A percentile compares a stretch with the other conserved stretches of the same genome.
Conservation (phyloP, 2,329 filamentous ascomycete genomes). For the Macroventuria anomochaeta region DNA sequence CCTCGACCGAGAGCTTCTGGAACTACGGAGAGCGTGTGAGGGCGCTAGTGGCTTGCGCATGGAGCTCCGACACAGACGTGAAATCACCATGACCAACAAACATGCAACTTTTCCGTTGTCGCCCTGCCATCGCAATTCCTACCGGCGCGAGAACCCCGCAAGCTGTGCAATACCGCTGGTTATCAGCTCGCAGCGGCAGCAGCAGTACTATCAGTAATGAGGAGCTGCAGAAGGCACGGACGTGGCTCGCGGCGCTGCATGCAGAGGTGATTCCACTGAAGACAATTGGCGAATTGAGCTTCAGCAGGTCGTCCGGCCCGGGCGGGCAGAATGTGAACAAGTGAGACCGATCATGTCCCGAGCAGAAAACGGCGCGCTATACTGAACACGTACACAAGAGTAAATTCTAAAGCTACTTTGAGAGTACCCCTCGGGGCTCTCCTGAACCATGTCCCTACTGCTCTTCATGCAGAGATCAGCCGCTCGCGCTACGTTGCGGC, state of each 20-base stretch:
- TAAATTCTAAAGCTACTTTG: conserved; percentile 71
- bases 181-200: conserved; percentile 14
- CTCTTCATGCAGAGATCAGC: conserved; percentile 60
- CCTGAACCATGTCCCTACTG: conserved; percentile 59
- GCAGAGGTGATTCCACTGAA: conserved; percentile 60
- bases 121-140: conserved; percentile 13
- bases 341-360: conserved; percentile 49
- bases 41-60: conserved; percentile 16
- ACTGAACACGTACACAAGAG: conserved; percentile 57
- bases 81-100: conserved; percentile 21
- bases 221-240: conserved; percentile 54
- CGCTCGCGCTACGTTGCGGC: conserved; percentile 63
- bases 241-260: conserved; percentile 63
- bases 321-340: conserved; percentile 75
- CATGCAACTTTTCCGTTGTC: conserved; percentile 20
- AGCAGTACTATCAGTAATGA: conserved; percentile 30
- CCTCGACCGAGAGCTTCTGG: conserved; percentile 6
- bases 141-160: conserved; percentile 14
- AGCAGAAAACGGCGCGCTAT: conserved; percentile 25
- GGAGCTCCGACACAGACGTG: conserved; percentile 8
- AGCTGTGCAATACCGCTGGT: conserved; percentile 15
- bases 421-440: conserved; percentile 61
- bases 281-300: conserved; percentile 64
- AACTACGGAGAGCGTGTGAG: conserved; percentile 8
- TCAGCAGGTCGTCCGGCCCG: conserved; percentile 69